Conservation (phyloP, 2,329 filamentous ascomycete genomes). For the Iodosphaeria phyllophila region DNA sequence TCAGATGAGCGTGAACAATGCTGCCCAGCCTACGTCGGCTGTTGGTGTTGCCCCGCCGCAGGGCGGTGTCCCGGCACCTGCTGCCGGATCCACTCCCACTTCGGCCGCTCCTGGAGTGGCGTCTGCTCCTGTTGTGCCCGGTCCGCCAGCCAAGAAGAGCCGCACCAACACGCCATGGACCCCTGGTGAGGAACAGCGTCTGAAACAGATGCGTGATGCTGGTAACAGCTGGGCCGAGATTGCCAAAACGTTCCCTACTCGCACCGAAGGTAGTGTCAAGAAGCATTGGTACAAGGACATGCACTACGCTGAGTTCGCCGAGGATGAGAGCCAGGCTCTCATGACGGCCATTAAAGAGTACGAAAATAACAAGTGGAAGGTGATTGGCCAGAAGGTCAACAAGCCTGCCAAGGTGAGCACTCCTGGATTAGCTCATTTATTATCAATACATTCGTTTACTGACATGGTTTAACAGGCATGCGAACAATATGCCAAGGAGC, state of each 20-base stretch:
- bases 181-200: constrained; percentile 72
- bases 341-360: constrained; percentile 96
- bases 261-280: constrained; percentile 95
- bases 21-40: too few relatives aligned
- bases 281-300: constrained; percentile 99
- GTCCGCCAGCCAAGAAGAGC: constrained; percentile 63
- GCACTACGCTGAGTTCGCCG: constrained; percentile 94
- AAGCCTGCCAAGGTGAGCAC: constrained; percentile 66
- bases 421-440: constrained; percentile 3
- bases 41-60: constrained; percentile 3
- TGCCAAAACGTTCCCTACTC: constrained; percentile 84
- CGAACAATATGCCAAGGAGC: constrained; percentile 90
- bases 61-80: constrained; percentile 2
- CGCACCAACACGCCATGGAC: constrained; percentile 99
- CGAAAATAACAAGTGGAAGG: constrained; percentile 97
- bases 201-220: constrained; percentile 87
- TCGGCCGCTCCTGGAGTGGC: constrained; percentile 10
- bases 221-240: constrained; percentile 97
- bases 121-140: constrained; percentile 8
- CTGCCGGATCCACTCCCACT: constrained; percentile 5
- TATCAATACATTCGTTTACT: constrained; percentile 5
- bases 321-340: constrained; percentile 49
- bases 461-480: constrained; percentile 37
- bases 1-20: too few relatives aligned
- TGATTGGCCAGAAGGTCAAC: constrained; percentile 87